phyloP scores from a whole-genome alignment of 1,284 basidiomycete species.

The Abortiporus biennis region DNA sequence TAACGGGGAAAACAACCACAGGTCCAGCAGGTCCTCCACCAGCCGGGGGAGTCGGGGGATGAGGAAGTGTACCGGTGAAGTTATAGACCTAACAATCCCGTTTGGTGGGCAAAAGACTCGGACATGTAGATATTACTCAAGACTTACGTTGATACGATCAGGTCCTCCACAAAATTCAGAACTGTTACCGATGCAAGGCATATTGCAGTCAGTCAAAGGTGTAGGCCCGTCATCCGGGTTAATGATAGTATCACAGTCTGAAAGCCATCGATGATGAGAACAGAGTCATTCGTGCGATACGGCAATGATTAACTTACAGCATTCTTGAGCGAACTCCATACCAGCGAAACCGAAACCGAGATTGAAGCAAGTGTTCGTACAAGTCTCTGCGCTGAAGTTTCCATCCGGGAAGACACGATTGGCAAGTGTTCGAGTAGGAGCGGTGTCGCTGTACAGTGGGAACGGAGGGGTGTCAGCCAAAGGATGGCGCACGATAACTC shows the following conservation, averaged over 20 bases:
- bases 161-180: constrained; percentile 66
- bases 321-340: constrained; percentile 40
- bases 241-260: too few relatives aligned
- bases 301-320: constrained; percentile 34
- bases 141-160: constrained; percentile 25
- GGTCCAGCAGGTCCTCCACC: constrained; percentile 28
- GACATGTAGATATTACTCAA: background rate
- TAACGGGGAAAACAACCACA: constrained; percentile 38
- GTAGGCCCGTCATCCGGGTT: constrained; percentile 42
- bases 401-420: constrained; percentile 34
- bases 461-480: too few relatives aligned
- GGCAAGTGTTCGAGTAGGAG: constrained; percentile 41
- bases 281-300: too few relatives aligned
- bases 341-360: constrained; percentile 55
- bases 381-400: constrained; percentile 50
- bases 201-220: constrained; percentile 46
- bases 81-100: constrained; percentile 42
- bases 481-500: too few relatives aligned
- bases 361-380: constrained; percentile 56
- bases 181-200: constrained; percentile 57
- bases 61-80: constrained; percentile 53
- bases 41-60: constrained; percentile 28
- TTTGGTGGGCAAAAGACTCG: constrained; percentile 1
- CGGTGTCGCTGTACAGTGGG: constrained; percentile 46
- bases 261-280: constrained; percentile 3